Base-by-base conservation (phyloP, 208 protist species). In the Herpetomonas muscarum region DNA sequence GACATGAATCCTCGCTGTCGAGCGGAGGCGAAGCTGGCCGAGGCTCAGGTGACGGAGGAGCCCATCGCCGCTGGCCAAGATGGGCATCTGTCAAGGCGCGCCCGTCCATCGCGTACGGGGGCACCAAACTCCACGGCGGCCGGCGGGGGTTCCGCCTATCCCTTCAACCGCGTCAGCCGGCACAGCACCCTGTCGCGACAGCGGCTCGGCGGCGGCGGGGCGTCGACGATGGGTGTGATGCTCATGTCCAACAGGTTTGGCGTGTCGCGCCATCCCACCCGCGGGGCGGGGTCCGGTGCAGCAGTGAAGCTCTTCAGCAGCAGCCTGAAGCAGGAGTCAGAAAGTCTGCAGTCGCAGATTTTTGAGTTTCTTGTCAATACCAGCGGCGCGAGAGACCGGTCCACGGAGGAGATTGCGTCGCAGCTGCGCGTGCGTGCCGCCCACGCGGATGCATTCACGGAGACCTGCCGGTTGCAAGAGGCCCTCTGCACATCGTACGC, bases 1-100 rank as follows among this genome's bases (percentile, higher is more conserved):
- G 64, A 72, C 48, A 36, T 96, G n/a, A 84, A 74, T 15, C 86
- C 90, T 22, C 79, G 76, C 31, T 54, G 70, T 44, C 74, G 70
- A 34, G 55, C 70, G 28, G 81, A 93, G 59, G 55, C 55, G 24
- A 49, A 74, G 30, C 61, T 90, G 24, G 66, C 76, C 0, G 82
- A 87, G 24, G 51, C 74, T n/a, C 76, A 92, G 61, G 74, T 79
- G 58, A 89, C 81, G 10, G 84, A 92, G 55, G 79, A 87, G 63
- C 76, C 79, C 22, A 55, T 88, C 10, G 69, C 70, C 30, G 32
- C 50, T 26, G 50, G 24, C n/a, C 61, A 54, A 39, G 50, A 5
- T 17, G 19, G 15, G 13, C 29, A 7, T 42, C n/a, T n/a, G n/a
- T n/a, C n/a, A n/a, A n/a, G n/a, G 26, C 29, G 24, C 25, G 24